phyloP scores from a whole-genome alignment of 177 flowering plant species.

The Vitis hybrid region DNA sequence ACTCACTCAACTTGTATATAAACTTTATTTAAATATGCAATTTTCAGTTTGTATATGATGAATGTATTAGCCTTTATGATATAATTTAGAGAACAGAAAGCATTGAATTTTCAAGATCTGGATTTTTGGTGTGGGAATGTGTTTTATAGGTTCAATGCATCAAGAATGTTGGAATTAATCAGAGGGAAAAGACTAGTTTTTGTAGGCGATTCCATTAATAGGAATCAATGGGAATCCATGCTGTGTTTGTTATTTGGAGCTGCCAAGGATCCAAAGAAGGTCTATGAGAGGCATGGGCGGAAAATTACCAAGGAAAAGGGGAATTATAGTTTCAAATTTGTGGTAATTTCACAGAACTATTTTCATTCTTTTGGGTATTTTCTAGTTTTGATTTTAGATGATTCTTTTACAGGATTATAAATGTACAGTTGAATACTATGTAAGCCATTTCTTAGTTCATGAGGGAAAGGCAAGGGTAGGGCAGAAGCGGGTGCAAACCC shows the following conservation, averaged over 20 bases:
- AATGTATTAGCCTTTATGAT: not conserved
- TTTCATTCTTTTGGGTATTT: not conserved
- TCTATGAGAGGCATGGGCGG: slow-evolving; percentile 80
- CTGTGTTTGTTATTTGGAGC: slow-evolving; percentile 78
- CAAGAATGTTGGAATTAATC: slow-evolving; percentile 69
- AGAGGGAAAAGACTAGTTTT: slow-evolving; percentile 93
- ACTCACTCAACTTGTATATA: not conserved
- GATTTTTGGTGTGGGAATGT: not conserved
- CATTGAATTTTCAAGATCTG: not conserved
- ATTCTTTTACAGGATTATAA: slow-evolving; percentile 67
- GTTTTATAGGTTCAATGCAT: slow-evolving; percentile 70
- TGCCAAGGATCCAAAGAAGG: slow-evolving; percentile 68
- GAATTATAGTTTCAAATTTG: slow-evolving; percentile 78
- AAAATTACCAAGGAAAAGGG: slow-evolving; percentile 84
- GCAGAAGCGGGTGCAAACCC: slow-evolving; percentile 57
- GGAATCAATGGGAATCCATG: slow-evolving; percentile 99
- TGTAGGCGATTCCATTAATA: slow-evolving; percentile 91
- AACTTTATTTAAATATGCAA: not conserved
- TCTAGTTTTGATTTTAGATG: slow-evolving; percentile 4
- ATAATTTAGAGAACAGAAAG: not conserved
- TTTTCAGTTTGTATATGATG: not conserved
- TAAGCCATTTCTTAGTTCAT: slow-evolving; percentile 77
- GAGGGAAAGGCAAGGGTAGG: slow-evolving; percentile 85
- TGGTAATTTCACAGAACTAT: slow-evolving; percentile 44
- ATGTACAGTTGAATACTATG: slow-evolving; percentile 91